These are phyloP conservation scores for Narthecium ossifragum DNA, from an alignment of 106 monocot species.

Conservation along the genomic window DNA sequence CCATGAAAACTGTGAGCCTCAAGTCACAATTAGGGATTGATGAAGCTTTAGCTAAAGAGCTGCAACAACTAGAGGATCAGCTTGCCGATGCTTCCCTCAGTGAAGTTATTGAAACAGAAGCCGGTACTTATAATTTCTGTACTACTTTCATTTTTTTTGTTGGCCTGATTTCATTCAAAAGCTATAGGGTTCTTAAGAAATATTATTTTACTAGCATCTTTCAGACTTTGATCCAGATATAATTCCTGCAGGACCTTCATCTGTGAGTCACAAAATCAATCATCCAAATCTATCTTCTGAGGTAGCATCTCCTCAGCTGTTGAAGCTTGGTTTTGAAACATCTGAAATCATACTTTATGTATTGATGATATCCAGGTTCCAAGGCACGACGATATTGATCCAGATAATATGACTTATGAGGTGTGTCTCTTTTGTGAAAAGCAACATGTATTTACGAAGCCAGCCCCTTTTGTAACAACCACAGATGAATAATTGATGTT, in stretches of 20 bases:
- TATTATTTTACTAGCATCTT: too few species aligned
- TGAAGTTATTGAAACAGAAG: constrained; percentile 17
- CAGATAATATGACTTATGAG: constrained; percentile 89
- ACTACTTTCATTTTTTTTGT: too few species aligned
- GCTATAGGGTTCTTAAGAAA: too few species aligned
- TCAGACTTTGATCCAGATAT: too few species aligned
- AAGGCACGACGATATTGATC: constrained; percentile 55
- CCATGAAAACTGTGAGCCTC: constrained; percentile 12
- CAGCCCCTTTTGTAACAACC: too few species aligned
- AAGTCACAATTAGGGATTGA: constrained; percentile 33
- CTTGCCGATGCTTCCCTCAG: constrained; percentile 27
- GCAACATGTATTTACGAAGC: too few species aligned
- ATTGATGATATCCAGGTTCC: constrained; percentile 24
- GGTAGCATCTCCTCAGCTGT: too few species aligned
- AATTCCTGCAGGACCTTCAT: constrained; percentile 18
- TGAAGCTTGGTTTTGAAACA: too few species aligned
- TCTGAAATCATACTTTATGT: too few species aligned
- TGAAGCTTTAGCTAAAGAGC: constrained; percentile 54
- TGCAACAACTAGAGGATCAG: constrained; percentile 49
- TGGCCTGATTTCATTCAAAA: too few species aligned
- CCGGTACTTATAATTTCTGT: constrained; percentile 27
- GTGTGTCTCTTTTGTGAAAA: constrained; percentile 37
- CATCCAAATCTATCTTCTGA: constrained; percentile 18
- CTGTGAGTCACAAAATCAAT: constrained; percentile 15
- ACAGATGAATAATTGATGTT: too few species aligned